phyloP scores from a whole-genome alignment of 257 asterid species.

The Euphrasia confusa region DNA sequence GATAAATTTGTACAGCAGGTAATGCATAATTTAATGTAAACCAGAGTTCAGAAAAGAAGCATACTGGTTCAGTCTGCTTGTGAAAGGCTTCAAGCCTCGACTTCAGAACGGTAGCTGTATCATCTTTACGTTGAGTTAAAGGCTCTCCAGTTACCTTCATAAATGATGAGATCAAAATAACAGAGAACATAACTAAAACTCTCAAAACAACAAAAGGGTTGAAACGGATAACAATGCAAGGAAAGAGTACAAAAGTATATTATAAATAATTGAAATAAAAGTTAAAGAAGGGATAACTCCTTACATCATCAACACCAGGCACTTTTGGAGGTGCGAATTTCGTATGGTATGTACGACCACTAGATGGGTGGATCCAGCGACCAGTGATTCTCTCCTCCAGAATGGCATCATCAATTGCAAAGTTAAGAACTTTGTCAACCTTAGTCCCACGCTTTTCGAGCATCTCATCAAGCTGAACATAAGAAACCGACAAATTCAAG shows the following conservation, averaged over 20 bases:
- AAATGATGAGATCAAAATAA: slow-evolving; percentile 25
- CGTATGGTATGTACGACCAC: slow-evolving; percentile 84
- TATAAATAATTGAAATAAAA: not conserved
- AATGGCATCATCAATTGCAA: slow-evolving; percentile 90
- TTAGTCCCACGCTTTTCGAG: slow-evolving; percentile 74
- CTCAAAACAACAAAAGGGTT: not conserved
- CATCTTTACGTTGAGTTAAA: slow-evolving; percentile 87
- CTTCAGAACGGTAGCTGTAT: slow-evolving; percentile 84
- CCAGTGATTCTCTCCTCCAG: slow-evolving; percentile 95
- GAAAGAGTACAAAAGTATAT: not conserved
- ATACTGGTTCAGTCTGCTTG: slow-evolving; percentile 83
- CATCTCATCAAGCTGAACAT: slow-evolving; percentile 87
- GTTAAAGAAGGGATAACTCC: slow-evolving; percentile 16
- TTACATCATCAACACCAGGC: slow-evolving; percentile 83
- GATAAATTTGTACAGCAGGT: not conserved
- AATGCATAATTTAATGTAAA: slow-evolving; percentile 6
- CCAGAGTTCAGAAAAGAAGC: slow-evolving; percentile 15
- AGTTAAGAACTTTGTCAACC: slow-evolving; percentile 87
- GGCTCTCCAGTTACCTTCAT: slow-evolving; percentile 76
- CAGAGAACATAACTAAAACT: not conserved
- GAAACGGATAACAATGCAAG: not conserved
- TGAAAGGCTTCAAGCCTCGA: slow-evolving; percentile 94
- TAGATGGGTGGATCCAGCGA: slow-evolving; percentile 98
- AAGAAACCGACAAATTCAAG: slow-evolving; percentile 16
- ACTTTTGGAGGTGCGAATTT: slow-evolving; percentile 83